Percentiles rank a stretch among this genome's conserved stretches.
These are phyloP conservation scores for Teratosphaeria viscida DNA, from an alignment of 2,329 filamentous ascomycete genomes.

Conservation along the genomic window DNA sequence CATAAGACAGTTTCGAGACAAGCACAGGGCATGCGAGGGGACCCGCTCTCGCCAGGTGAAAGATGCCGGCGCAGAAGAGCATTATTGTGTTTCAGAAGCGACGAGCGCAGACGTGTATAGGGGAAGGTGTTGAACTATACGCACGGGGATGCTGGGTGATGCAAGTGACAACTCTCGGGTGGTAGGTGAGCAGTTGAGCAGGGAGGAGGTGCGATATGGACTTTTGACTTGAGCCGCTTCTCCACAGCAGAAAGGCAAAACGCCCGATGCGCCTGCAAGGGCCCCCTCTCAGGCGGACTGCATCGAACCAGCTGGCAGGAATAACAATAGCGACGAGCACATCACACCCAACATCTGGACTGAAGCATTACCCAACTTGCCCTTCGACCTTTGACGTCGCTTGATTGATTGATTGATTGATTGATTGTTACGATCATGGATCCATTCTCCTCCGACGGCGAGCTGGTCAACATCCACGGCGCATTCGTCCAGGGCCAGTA, in stretches of 20 bases:
- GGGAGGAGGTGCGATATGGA: no score
- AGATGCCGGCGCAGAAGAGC: neutral
- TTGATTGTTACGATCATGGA: constrained; percentile 38
- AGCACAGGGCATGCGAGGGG: neutral
- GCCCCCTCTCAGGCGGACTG: neutral
- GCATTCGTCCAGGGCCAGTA: constrained; percentile 71
- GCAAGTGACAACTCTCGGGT: neutral
- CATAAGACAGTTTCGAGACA: neutral
- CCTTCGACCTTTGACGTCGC: neutral
- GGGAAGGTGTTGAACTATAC: neutral
- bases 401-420: neutral
- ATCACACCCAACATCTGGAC: neutral
- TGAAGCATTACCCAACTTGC: neutral
- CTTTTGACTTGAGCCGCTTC: neutral
- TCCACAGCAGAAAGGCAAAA: neutral
- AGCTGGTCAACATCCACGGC: constrained; percentile 58
- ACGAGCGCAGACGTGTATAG: neutral
- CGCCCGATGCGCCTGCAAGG: neutral
- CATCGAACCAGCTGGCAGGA: neutral
- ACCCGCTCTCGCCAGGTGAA: neutral
- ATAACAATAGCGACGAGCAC: neutral
- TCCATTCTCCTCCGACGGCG: constrained; percentile 55
- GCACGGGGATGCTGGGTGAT: neutral
- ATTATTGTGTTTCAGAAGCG: neutral
- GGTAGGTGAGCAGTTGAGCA: neutral